These are phyloP conservation scores for Luffa aegyptiaca DNA, from an alignment of 306 rosid genomes.

Conservation along the genomic window DNA sequence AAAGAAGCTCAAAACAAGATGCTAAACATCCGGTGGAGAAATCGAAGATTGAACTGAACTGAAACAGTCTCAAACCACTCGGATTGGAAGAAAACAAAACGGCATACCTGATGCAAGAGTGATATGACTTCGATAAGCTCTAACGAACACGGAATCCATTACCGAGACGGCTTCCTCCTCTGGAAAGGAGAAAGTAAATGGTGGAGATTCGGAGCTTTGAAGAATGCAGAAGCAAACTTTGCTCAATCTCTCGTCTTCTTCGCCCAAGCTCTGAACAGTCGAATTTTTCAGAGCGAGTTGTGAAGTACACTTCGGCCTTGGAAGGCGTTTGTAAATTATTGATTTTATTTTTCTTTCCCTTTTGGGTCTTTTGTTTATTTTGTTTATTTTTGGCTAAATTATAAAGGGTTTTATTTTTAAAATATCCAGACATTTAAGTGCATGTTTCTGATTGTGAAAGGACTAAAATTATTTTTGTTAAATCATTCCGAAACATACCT, in stretches of 20 bases:
- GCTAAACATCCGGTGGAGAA: not conserved
- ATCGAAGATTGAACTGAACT: not conserved
- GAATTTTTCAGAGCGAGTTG: not conserved
- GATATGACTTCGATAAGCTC: conserved; percentile 20
- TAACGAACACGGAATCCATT: conserved; percentile 34
- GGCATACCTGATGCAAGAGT: conserved; percentile 16
- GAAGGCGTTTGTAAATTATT: not conserved
- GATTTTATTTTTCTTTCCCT: not conserved
- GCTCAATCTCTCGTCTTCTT: not conserved
- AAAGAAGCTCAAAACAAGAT: not conserved
- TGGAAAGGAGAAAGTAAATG: not conserved
- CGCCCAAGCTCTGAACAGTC: not conserved
- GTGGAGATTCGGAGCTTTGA: not conserved
- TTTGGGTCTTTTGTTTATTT: not conserved
- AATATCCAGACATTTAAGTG: too few relatives aligned
- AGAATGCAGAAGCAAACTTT: not conserved
- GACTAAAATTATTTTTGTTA: too few relatives aligned
- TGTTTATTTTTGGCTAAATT: too few relatives aligned
- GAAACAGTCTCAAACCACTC: not conserved
- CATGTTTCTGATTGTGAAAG: too few relatives aligned
- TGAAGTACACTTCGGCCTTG: not conserved
- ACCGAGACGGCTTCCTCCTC: not conserved
- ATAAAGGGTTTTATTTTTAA: too few relatives aligned
- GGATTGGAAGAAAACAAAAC: not conserved
- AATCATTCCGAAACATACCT: too few relatives aligned